These are phyloP conservation scores for Jacaranda copaia DNA, from an alignment of 257 asterid species.

Conservation along the genomic window DNA sequence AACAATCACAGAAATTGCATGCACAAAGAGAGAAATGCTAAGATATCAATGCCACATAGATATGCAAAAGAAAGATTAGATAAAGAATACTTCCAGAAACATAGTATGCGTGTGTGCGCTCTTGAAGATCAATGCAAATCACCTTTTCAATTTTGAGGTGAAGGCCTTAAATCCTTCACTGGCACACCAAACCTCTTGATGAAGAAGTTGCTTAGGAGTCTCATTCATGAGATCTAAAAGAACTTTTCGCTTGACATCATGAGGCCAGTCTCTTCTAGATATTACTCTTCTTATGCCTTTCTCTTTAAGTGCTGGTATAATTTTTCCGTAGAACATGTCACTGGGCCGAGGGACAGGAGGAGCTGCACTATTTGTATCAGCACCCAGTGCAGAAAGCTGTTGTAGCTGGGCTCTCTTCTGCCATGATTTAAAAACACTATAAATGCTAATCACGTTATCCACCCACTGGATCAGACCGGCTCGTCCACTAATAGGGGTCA, in stretches of 20 bases:
- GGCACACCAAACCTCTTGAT: constrained; percentile 98
- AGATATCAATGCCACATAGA: constrained; percentile 34
- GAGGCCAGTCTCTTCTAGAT: constrained; percentile 99
- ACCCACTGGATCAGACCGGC: constrained; percentile 99
- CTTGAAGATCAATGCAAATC: constrained; percentile 31
- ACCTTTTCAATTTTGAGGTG: constrained; percentile 92
- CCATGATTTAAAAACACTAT: constrained; percentile 96
- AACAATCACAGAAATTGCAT: constrained; percentile 10
- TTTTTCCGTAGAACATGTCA: constrained; percentile 98
- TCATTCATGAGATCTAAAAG: constrained; percentile 93
- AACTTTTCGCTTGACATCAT: constrained; percentile 93
- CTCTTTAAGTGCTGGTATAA: constrained; percentile 98
- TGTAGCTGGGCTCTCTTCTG: constrained; percentile 85
- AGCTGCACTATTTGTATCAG: constrained; percentile 60
- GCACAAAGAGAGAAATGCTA: constrained; percentile 23
- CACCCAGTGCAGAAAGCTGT: constrained; percentile 66
- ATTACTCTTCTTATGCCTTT: constrained; percentile 96
- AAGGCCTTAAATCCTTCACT: constrained; percentile 96
- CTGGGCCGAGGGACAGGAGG: constrained; percentile 95
- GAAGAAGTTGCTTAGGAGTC: constrained; percentile 95
- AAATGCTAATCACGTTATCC: constrained; percentile 86
- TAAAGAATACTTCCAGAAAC: constrained; percentile 23
- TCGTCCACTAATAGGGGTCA: constrained; percentile 96
- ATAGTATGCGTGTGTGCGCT: constrained; percentile 20
- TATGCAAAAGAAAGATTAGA: constrained; percentile 16